phyloP scores from a whole-genome alignment of 305 asterid species.

The Fraxinus baroniana region DNA sequence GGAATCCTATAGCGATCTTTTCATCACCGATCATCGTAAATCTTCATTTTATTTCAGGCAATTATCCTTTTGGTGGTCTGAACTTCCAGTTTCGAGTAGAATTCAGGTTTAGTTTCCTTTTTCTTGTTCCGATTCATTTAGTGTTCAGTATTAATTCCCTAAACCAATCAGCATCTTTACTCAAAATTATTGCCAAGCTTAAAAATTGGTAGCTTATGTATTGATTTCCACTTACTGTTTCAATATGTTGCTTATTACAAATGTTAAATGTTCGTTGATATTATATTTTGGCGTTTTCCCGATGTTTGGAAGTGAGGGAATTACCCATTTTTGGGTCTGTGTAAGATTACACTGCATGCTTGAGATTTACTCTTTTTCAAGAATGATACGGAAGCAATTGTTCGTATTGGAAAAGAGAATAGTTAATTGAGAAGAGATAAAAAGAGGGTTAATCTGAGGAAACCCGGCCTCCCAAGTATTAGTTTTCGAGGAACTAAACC shows the following conservation, averaged over 20 bases:
- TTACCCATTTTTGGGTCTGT: not conserved
- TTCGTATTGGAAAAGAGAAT: not conserved
- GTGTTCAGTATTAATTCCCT: not conserved
- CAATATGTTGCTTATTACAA: not conserved
- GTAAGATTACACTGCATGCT: not conserved
- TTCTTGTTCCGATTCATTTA: not conserved
- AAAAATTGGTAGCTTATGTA: not conserved
- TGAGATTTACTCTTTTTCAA: not conserved
- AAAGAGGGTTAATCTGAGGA: not conserved
- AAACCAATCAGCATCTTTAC: not conserved
- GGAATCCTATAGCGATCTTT: slow-evolving; percentile 9
- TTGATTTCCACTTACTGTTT: not conserved
- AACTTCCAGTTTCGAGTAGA: not conserved
- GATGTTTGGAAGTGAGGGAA: not conserved
- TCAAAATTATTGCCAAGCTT: slow-evolving; percentile 9
- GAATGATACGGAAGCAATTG: not conserved
- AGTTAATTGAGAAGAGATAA: not conserved
- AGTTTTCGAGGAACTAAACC: not conserved
- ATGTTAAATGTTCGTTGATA: not conserved
- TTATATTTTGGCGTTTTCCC: not conserved
- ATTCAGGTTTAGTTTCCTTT: not conserved
- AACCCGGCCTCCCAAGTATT: not conserved
- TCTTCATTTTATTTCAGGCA: not conserved
- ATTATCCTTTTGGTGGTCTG: slow-evolving; percentile 11
- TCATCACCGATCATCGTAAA: not conserved